Percentiles rank a stretch among this genome's conserved stretches.
These are phyloP conservation scores for Phytophthora capsici DNA, from an alignment of 352 stramenopile species.

Conservation along the genomic window DNA sequence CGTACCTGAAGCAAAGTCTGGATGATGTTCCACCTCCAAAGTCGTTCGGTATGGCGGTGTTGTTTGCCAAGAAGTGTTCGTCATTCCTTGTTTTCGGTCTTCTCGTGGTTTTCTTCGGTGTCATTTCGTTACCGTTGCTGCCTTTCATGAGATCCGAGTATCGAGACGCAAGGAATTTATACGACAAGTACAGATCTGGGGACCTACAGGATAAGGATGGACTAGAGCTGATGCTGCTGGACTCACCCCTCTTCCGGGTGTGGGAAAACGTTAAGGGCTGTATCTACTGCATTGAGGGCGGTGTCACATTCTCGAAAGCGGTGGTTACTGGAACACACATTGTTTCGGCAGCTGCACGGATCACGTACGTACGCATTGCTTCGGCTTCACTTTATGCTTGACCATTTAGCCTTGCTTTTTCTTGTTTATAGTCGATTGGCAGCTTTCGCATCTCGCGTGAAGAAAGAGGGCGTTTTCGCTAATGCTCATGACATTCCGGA, in stretches of 20 bases:
- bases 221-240: slow-evolving; percentile 72
- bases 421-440: slow-evolving; percentile 41
- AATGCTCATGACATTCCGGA: slow-evolving; percentile 70
- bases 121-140: slow-evolving; percentile 59
- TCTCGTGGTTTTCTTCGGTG: slow-evolving; percentile 60
- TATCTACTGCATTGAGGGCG: slow-evolving; percentile 76
- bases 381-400: not conserved
- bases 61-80: slow-evolving; percentile 69
- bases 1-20: slow-evolving; percentile 72
- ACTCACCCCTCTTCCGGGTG: slow-evolving; percentile 69
- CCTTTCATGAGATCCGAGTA: slow-evolving; percentile 64
- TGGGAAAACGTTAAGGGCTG: slow-evolving; percentile 78
- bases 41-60: slow-evolving; percentile 40
- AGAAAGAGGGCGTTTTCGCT: slow-evolving; percentile 54
- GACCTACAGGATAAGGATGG: slow-evolving; percentile 61
- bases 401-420: slow-evolving; percentile 6
- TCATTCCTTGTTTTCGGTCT: slow-evolving; percentile 62
- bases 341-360: slow-evolving; percentile 49
- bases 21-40: slow-evolving; percentile 59
- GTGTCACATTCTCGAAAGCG: slow-evolving; percentile 64
- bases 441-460: slow-evolving; percentile 51
- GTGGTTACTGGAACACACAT: slow-evolving; percentile 68
- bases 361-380: slow-evolving; percentile 40
- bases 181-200: slow-evolving; percentile 32
- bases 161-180: slow-evolving; percentile 44